Base-by-base conservation (phyloP, 2,329 filamentous ascomycete genomes). In the Penicillium nordicum region DNA sequence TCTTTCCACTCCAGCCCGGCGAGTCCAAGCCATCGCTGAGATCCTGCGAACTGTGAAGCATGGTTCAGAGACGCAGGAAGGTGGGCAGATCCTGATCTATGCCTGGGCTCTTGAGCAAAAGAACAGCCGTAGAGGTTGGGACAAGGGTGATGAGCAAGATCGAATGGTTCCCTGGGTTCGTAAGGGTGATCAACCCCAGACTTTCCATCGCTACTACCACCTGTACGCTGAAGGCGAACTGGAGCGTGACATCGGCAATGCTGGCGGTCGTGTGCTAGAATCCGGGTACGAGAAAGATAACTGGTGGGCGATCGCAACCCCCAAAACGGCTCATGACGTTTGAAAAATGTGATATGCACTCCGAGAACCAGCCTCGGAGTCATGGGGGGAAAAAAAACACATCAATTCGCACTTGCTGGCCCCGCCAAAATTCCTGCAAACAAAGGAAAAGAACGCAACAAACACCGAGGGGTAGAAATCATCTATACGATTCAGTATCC, bases 81-180 rank as follows among this genome's bases (percentile, higher is more conserved):
- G 76, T 2, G 91, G 90, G 1, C 85, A 82, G 71, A 88, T 88
- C 16, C 78, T 97, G 55, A 81, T 97, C 50, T 97, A 94, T 72
- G 93, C 95, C 18, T 97, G 94, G 94, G 94, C 94, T 1, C 80
- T 99, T 21, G 94, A 99, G 80, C 94, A 99, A 77, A 87, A 88
- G 65, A 79, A 79, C 56, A 96, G 92, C 74, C 84, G 94, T 55
- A 81, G 94, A 60, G 93, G 93, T 2, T 99, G 93, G 93, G 86
- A 92, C 69, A 87, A 89, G 71, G 86, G 86, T 21, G 84, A 88
- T 59, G 83, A 88, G 63, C 93, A 97, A 78, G 94, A 99, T 77
- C 86, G 94, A 59, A 88, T 97, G 78, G 94, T 99, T 46, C 92
- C 94, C 14, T 99, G 94, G 94, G 91, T 97, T 25, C 84, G 92